phyloP scores from a whole-genome alignment of 2,329 filamentous ascomycete species.

The Aspergillus vadensis region DNA sequence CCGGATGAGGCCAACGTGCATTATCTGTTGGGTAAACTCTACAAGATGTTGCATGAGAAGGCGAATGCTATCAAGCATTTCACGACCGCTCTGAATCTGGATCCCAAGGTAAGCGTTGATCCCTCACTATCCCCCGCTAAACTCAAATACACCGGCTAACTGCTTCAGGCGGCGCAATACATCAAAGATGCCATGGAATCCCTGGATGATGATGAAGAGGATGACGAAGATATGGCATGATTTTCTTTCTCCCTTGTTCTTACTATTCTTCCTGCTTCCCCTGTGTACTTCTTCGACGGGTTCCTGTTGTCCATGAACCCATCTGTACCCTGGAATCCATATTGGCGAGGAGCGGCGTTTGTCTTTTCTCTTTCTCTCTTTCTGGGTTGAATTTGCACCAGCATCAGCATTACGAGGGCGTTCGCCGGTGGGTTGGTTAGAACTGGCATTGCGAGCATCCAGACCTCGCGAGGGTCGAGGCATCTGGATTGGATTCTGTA shows the following conservation, averaged over 20 bases:
- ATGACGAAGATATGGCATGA: slow-evolving; percentile 56
- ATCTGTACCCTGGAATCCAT: background rate
- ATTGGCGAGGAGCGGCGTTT: slow-evolving; percentile 25
- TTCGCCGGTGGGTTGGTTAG: slow-evolving; percentile 30
- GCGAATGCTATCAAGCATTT: slow-evolving; percentile 87
- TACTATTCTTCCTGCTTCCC: slow-evolving; percentile 20
- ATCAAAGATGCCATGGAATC: slow-evolving; percentile 98
- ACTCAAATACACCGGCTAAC: slow-evolving; percentile 13
- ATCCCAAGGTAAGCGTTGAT: slow-evolving; percentile 75
- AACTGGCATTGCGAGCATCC: slow-evolving; percentile 30
- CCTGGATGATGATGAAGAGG: slow-evolving; percentile 70
- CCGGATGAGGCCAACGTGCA: slow-evolving; percentile 96
- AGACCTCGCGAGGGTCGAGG: slow-evolving; percentile 25
- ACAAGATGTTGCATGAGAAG: slow-evolving; percentile 61
- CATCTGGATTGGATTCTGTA: slow-evolving; percentile 34
- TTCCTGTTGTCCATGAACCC: background rate
- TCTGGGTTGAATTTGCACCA: slow-evolving; percentile 21
- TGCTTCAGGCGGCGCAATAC: slow-evolving; percentile 74
- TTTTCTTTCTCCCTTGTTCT: slow-evolving; percentile 19
- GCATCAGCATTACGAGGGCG: slow-evolving; percentile 31
- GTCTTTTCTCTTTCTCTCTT: slow-evolving; percentile 1
- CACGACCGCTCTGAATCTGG: slow-evolving; percentile 90
- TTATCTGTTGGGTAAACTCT: slow-evolving; percentile 76
- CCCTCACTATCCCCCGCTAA: background rate
- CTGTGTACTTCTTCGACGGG: slow-evolving; percentile 2